Percentiles rank a stretch among this genome's conserved stretches.
These are phyloP conservation scores for Colletotrichum filicis DNA, from an alignment of 2,329 filamentous ascomycete genomes.

Conservation along the genomic window DNA sequence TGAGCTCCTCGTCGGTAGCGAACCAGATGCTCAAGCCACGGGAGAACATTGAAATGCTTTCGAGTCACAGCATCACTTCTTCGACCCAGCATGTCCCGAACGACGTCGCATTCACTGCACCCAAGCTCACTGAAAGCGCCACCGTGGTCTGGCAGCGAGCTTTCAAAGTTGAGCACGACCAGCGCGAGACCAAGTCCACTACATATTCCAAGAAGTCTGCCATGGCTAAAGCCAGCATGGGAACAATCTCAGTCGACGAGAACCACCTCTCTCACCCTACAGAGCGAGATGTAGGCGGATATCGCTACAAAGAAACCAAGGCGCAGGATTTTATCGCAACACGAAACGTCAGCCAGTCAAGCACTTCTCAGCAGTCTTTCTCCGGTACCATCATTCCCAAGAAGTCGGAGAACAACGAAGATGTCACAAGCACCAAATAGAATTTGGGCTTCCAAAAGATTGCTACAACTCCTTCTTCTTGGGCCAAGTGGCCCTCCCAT, in stretches of 20 bases:
- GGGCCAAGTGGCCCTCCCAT: constrained; percentile 48
- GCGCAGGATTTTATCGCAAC: neutral
- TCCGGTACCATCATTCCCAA: neutral
- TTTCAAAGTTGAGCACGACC: constrained; percentile 39
- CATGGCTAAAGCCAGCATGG: constrained; percentile 27
- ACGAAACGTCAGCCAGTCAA: neutral
- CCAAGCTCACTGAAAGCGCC: constrained; percentile 38
- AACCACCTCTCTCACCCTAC: constrained; percentile 25
- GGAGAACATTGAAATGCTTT: constrained; percentile 32
- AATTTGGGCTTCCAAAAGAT: constrained; percentile 20
- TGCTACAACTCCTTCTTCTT: constrained; percentile 42
- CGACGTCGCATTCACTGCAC: constrained; percentile 13
- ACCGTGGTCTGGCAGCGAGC: constrained; percentile 43
- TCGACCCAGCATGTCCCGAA: constrained; percentile 7
- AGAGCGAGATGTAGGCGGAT: neutral
- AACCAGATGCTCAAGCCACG: neutral
- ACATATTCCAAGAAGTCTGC: neutral
- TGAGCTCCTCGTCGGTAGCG: neutral
- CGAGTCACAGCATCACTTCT: constrained; percentile 36
- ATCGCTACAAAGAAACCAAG: neutral
- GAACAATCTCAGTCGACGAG: neutral
- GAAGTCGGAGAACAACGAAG: neutral
- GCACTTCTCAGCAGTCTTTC: constrained; percentile 24
- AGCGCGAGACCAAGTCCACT: constrained; percentile 5
- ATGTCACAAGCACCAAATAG: constrained; percentile 5